phyloP scores from a whole-genome alignment of 2,329 filamentous ascomycete genomes.

The Hymenoscyphus occultus region DNA sequence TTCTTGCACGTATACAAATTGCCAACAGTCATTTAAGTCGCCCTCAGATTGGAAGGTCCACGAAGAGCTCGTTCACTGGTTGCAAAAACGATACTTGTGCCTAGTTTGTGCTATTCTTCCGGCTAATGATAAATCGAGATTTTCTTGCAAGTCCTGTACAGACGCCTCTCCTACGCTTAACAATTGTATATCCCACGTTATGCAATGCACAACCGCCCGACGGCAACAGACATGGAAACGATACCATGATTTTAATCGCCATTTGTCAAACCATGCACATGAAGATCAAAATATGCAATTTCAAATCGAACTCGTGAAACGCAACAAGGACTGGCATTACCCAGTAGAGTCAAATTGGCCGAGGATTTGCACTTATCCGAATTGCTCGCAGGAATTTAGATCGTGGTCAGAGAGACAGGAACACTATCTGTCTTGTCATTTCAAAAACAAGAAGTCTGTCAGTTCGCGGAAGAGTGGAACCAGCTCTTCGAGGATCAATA shows the following conservation, averaged over 20 bases:
- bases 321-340: slow-evolving; percentile 6
- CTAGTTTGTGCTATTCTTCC: slow-evolving; percentile 4
- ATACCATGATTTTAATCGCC: not conserved
- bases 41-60: slow-evolving; percentile 1
- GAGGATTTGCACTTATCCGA: not conserved
- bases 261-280: not conserved
- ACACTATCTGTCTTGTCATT: not conserved
- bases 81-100: slow-evolving; percentile 6
- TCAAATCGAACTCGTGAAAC: not conserved
- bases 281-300: not conserved
- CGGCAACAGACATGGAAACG: not conserved
- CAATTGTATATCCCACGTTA: not conserved
- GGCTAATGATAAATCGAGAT: not conserved
- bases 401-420: not conserved
- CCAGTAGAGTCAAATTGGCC: slow-evolving; percentile 5
- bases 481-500: not conserved
- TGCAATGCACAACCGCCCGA: not conserved
- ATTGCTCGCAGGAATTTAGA: slow-evolving; percentile 2
- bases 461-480: slow-evolving; percentile 3
- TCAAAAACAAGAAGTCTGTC: slow-evolving; percentile 6
- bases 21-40: not conserved
- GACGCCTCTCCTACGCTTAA: not conserved
- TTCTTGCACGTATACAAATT: not conserved
- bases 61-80: slow-evolving; percentile 6
- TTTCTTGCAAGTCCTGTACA: not conserved